Evolutionary conservation across 2,329 filamentous ascomycete genomes (phyloP).

Genomic region (Aspergillus nomiae): DNA sequence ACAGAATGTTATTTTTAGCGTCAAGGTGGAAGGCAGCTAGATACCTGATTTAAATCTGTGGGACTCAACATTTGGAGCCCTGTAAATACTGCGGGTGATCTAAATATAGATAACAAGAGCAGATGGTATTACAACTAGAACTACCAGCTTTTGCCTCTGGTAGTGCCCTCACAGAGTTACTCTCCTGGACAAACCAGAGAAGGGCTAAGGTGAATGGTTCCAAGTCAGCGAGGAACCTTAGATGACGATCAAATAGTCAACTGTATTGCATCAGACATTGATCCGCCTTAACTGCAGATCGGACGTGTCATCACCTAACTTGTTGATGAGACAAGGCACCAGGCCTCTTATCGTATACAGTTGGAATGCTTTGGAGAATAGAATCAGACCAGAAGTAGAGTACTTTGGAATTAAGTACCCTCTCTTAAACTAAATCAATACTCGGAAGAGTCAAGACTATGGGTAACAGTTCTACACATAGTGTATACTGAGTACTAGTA

Average conservation of each 20-base stretch:
- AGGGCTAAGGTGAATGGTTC: neutral
- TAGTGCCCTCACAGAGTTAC: neutral
- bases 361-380: neutral
- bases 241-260: too few relatives aligned
- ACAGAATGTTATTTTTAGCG: neutral
- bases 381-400: too few relatives aligned
- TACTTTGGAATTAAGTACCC: too few relatives aligned
- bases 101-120: neutral
- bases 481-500: too few relatives aligned
- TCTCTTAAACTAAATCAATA: too few relatives aligned
- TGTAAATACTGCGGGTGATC: neutral
- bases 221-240: too few relatives aligned
- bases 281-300: too few relatives aligned
- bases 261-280: too few relatives aligned
- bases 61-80: neutral
- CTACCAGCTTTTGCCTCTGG: too few relatives aligned
- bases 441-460: neutral
- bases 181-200: neutral
- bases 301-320: too few relatives aligned
- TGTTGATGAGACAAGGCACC: too few relatives aligned
- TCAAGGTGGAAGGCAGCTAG: neutral
- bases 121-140: too few relatives aligned
- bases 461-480: neutral
- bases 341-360: neutral
- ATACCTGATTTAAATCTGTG: neutral